phyloP scores from a whole-genome alignment of 345 rosid genomes.

The Melaleuca quinquenervia region DNA sequence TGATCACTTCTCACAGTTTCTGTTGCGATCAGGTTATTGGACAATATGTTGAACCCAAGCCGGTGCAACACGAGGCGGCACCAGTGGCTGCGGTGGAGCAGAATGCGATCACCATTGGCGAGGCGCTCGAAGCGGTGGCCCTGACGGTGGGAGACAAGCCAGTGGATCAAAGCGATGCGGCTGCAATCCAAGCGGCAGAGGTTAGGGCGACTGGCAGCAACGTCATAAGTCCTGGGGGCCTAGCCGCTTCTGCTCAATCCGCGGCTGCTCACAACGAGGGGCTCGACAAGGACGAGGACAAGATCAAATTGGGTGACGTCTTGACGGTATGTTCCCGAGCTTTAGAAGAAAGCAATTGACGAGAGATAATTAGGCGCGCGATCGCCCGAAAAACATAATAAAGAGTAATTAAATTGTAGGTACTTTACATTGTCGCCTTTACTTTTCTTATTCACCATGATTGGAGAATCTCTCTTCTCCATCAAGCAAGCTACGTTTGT shows the following conservation, averaged over 20 bases:
- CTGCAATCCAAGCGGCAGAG: constrained; percentile 72
- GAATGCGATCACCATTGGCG: constrained; percentile 46
- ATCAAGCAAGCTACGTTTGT: too few relatives aligned
- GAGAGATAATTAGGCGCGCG: too few relatives aligned
- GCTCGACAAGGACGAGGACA: constrained; percentile 22
- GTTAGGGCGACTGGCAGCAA: constrained; percentile 52
- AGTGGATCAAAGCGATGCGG: constrained; percentile 56
- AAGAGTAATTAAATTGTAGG: too few relatives aligned
- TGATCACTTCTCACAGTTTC: background rate
- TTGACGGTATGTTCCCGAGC: constrained; percentile 18
- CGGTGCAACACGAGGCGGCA: constrained; percentile 7
- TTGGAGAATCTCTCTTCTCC: too few relatives aligned
- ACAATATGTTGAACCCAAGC: constrained; percentile 34
- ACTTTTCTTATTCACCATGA: too few relatives aligned
- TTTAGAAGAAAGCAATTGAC: background rate
- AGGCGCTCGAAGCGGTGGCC: constrained; percentile 52
- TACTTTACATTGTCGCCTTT: too few relatives aligned
- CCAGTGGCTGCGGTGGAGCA: constrained; percentile 8
- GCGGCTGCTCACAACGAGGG: constrained; percentile 47
- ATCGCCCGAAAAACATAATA: too few relatives aligned
- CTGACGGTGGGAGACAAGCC: constrained; percentile 31
- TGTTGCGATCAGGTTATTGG: constrained; percentile 26
- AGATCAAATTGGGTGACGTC: constrained; percentile 43
- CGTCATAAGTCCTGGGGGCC: constrained; percentile 33
- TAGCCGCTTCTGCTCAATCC: constrained; percentile 61